Percentiles rank a stretch among this genome's conserved stretches.
phyloP scores from a whole-genome alignment of 2,329 filamentous ascomycete species.

The Cercospora janseana region DNA sequence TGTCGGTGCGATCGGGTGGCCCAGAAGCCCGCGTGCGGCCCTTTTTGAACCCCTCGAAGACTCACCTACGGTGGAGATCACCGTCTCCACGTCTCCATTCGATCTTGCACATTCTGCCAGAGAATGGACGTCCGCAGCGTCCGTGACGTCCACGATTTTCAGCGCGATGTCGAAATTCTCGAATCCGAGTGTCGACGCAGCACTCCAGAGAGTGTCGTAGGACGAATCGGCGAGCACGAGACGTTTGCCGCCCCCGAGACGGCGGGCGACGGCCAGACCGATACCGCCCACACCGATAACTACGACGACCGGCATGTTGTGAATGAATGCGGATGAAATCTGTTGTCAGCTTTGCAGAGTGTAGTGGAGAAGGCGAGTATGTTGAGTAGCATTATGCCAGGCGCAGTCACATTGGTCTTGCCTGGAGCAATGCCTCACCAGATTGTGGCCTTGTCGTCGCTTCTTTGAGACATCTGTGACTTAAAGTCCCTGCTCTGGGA shows the following conservation, averaged over 20 bases:
- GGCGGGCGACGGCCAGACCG: slow-evolving; percentile 1
- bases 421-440: not conserved
- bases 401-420: not conserved
- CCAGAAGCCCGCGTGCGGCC: too few relatives aligned
- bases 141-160: not conserved
- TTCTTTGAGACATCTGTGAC: too few relatives aligned
- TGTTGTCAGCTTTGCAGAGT: not conserved
- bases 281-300: not conserved
- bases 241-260: not conserved
- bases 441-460: too few relatives aligned
- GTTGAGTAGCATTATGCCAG: not conserved
- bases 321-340: not conserved
- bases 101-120: not conserved
- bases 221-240: not conserved
- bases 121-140: not conserved
- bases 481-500: too few relatives aligned
- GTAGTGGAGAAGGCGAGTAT: not conserved
- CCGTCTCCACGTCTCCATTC: not conserved
- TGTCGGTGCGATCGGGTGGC: not conserved
- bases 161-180: not conserved
- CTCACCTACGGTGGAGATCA: slow-evolving; percentile 1
- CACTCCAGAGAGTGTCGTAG: not conserved
- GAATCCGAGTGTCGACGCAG: not conserved
- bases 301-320: not conserved
- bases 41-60: too few relatives aligned